Conservation (phyloP, 2,329 filamentous ascomycete genomes). For the Pestalotiopsis sp. region DNA sequence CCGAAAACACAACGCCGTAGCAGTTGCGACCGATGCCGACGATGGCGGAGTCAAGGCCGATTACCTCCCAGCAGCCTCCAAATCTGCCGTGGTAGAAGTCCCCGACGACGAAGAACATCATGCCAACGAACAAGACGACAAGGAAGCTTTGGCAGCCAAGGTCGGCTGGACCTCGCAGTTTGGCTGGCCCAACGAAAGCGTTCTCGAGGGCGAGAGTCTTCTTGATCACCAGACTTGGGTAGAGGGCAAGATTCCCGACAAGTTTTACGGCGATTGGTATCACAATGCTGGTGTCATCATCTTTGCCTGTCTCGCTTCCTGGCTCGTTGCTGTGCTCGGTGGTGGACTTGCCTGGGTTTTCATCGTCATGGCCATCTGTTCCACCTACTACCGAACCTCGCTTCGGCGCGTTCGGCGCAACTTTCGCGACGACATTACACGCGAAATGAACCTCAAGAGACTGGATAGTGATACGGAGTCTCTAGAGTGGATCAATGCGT, state of each 20-base stretch:
- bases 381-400: conserved; percentile 95
- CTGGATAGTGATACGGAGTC: conserved; percentile 90
- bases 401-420: conserved; percentile 91
- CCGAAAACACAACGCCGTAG: conserved; percentile 62
- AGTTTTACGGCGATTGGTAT: conserved; percentile 97
- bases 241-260: conserved; percentile 81
- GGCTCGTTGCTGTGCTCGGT: conserved; percentile 85
- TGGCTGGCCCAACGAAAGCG: conserved; percentile 63
- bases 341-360: conserved; percentile 93
- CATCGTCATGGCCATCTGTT: conserved; percentile 87
- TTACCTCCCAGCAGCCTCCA: conserved; percentile 74
- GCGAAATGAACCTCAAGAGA: conserved; percentile 83
- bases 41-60: conserved; percentile 69
- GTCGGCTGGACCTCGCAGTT: conserved; percentile 91
- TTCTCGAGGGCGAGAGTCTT: conserved; percentile 64
- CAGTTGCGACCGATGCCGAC: conserved; percentile 77
- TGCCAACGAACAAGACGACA: conserved; percentile 56
- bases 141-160: conserved; percentile 47
- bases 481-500: conserved; percentile 98
- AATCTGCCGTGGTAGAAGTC: conserved; percentile 64
- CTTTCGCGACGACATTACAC: conserved; percentile 89
- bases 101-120: conserved; percentile 49
- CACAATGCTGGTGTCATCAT: conserved; percentile 94
- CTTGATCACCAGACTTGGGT: conserved; percentile 87
- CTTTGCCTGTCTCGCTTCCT: conserved; percentile 87